phyloP scores from a whole-genome alignment of 306 rosid species.

The Sicyos edulis region DNA sequence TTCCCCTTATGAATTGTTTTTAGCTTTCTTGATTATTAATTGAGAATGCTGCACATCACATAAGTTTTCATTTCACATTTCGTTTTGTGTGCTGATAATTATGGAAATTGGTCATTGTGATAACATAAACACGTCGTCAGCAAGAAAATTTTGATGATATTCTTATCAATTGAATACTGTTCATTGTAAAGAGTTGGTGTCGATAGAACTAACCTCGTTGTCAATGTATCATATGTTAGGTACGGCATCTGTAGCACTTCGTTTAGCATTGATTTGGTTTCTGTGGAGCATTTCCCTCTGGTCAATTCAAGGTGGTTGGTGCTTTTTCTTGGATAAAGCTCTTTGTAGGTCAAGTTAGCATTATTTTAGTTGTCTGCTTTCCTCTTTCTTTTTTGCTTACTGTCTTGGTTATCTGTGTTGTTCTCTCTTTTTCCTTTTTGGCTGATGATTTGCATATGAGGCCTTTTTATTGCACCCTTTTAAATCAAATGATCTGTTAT shows the following conservation, averaged over 20 bases:
- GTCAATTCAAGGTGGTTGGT: conserved; percentile 9
- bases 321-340: background rate
- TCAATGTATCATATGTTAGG: background rate
- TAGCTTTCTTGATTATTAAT: background rate
- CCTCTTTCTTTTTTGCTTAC: background rate
- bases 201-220: background rate
- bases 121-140: background rate
- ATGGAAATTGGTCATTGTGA: too few relatives aligned
- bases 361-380: background rate
- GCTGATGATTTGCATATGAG: background rate
- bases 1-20: conserved; percentile 1
- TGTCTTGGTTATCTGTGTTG: conserved; percentile 9
- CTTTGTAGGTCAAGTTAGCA: conserved; percentile 3
- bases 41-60: background rate
- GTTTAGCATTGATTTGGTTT: conserved; percentile 16
- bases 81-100: background rate
- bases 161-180: background rate
- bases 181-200: background rate
- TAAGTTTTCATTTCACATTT: background rate
- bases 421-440: background rate
- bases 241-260: background rate
- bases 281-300: background rate
- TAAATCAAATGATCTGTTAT: background rate
- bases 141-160: conserved; percentile 1
- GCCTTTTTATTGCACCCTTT: background rate